These are phyloP conservation scores for Annulohypoxylon moriforme DNA, from an alignment of 495 filamentous ascomycete genomes.

Conservation along the genomic window DNA sequence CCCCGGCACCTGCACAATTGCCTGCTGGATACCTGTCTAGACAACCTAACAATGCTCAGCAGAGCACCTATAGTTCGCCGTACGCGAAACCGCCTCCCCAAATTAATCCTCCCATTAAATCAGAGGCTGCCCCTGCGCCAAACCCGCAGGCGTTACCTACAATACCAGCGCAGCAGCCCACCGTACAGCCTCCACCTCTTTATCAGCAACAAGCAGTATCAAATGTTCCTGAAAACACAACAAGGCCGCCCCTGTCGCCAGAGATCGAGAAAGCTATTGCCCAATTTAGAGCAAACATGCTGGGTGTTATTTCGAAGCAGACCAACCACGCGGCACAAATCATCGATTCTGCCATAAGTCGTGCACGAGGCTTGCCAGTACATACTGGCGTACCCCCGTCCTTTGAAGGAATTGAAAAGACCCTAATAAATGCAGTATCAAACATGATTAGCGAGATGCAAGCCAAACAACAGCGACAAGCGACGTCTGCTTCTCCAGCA, in stretches of 20 bases:
- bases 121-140: constrained; percentile 22
- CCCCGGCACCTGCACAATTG: constrained; percentile 50
- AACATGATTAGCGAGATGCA: constrained; percentile 49
- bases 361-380: constrained; percentile 43
- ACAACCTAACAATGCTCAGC: constrained; percentile 49
- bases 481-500: constrained; percentile 41
- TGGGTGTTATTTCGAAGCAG: constrained; percentile 41
- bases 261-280: constrained; percentile 48
- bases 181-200: constrained; percentile 11
- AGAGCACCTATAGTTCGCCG: constrained; percentile 57
- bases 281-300: constrained; percentile 46
- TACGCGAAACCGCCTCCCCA: constrained; percentile 54
- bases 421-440: constrained; percentile 43
- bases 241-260: constrained; percentile 25
- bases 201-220: constrained; percentile 27
- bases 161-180: constrained; percentile 24
- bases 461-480: constrained; percentile 38
- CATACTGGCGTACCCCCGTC: constrained; percentile 40
- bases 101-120: constrained; percentile 35
- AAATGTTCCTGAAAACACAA: constrained; percentile 14
- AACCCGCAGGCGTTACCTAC: constrained; percentile 37
- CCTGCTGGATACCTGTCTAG: constrained; percentile 50
- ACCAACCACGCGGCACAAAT: constrained; percentile 44
- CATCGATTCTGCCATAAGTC: constrained; percentile 44
- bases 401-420: constrained; percentile 45